Evolutionary conservation across 352 stramenopile species (phyloP).

Genomic region (Phytophthora foliorum): DNA sequence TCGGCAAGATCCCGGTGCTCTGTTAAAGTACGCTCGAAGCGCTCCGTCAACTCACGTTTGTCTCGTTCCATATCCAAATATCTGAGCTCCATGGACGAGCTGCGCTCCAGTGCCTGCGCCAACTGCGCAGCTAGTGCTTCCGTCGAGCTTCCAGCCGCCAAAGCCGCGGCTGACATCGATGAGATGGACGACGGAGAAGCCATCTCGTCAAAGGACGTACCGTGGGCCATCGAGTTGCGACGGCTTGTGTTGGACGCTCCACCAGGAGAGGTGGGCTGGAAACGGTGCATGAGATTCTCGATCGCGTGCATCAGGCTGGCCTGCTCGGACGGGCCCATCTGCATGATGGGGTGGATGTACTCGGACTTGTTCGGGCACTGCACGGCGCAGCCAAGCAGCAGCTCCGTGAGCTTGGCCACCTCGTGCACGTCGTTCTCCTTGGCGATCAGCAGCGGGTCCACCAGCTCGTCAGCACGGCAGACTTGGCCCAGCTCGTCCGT

Average conservation of each 20-base stretch:
- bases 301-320: slow-evolving; percentile 88
- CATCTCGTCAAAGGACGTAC: slow-evolving; percentile 70
- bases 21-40: slow-evolving; percentile 64
- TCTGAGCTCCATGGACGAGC: slow-evolving; percentile 73
- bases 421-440: slow-evolving; percentile 79
- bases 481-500: slow-evolving; percentile 83
- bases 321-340: slow-evolving; percentile 82
- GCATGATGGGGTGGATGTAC: slow-evolving; percentile 89
- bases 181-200: slow-evolving; percentile 41
- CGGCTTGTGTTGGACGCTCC: slow-evolving; percentile 33
- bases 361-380: slow-evolving; percentile 83
- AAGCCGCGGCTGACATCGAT: slow-evolving; percentile 34
- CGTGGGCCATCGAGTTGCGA: slow-evolving; percentile 38
- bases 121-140: slow-evolving; percentile 67
- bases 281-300: slow-evolving; percentile 85
- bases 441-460: slow-evolving; percentile 74
- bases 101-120: slow-evolving; percentile 74
- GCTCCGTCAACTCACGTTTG: slow-evolving; percentile 79
- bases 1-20: slow-evolving; percentile 60
- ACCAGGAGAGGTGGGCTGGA: slow-evolving; percentile 67
- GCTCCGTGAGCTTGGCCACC: slow-evolving; percentile 72
- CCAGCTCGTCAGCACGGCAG: slow-evolving; percentile 74
- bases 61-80: slow-evolving; percentile 82
- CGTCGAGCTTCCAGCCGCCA: slow-evolving; percentile 45
- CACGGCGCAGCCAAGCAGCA: slow-evolving; percentile 83